Base-by-base conservation (phyloP, 768 basidiomycete species). In the Porpolomopsis calyptriformis region DNA sequence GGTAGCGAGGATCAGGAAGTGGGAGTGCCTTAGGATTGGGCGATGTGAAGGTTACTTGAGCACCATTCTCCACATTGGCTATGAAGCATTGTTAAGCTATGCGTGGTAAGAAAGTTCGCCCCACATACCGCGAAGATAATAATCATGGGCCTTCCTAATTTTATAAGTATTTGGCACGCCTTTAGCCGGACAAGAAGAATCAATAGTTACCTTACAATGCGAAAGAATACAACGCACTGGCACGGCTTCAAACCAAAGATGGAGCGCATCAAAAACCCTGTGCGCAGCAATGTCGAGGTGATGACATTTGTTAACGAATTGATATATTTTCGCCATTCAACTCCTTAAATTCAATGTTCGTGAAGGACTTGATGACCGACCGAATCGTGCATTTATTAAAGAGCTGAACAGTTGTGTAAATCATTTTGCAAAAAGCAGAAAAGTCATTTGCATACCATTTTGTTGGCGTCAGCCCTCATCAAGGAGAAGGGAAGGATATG, bases 251-350 rank as follows among this genome's bases (percentile, higher is more conserved):
- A 61, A 46, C 59, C 60, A 60, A 20, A 60, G 26, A 1, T 27
- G 10, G 33, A 59, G 38, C 14, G 22, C 16, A 44, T 49, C 53
- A 47, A 57, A 58, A 3, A 26, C 10, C 9, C 6, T 1, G 24
- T 53, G 50, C n/a, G 50, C 3, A 20, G 22, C 18, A 4, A 14
- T 5, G 14, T 40, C 36, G 34, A 58, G 4, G 58, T 59, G 14
- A 60, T 29, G 16, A 56, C 38, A 43, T 60, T 60, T 26, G 57
- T 53, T 22, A 60, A 49, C 10, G 52, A 56, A 48, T 65, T 62
- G 12, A 61, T 53, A n/a, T n/a, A 16, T 49, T 46, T 16, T 40
- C 37, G 10, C 58, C 64, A 25, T 59, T 52, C 31, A 64, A 43
- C 45, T 60, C 59, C 12, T 53, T 34, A 14, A 49, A 22, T 24